These are phyloP conservation scores for Xylaria sp. DNA, from an alignment of 2,329 filamentous ascomycete species.

Conservation along the genomic window DNA sequence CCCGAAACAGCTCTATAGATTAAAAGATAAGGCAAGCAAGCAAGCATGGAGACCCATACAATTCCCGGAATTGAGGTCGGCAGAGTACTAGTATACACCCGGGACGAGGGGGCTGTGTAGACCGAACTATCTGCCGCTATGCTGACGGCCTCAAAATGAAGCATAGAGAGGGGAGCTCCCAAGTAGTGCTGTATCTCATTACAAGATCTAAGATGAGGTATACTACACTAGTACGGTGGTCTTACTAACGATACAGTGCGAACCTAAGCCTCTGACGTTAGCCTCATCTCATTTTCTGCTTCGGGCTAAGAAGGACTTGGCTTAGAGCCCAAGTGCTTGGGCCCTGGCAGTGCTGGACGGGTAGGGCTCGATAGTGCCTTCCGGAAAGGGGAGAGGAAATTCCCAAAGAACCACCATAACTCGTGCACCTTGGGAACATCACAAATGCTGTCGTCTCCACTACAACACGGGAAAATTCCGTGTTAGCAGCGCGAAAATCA, in stretches of 20 bases:
- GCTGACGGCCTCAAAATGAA: not conserved
- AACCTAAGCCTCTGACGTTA: not conserved
- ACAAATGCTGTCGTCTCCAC: not conserved
- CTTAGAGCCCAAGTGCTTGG: not conserved
- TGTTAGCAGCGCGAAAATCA: not conserved
- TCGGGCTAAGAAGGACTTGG: constrained; percentile 16
- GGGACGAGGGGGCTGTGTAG: not conserved
- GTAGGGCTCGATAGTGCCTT: not conserved
- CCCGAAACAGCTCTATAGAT: too few relatives aligned
- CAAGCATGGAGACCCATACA: not conserved
- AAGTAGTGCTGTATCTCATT: not conserved
- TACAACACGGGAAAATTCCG: not conserved
- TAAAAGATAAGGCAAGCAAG: not conserved
- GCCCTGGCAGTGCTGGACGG: not conserved
- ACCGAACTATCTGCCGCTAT: not conserved
- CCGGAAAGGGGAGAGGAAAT: not conserved
- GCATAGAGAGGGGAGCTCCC: not conserved
- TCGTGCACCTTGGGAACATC: not conserved
- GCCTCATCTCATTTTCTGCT: constrained; percentile 26
- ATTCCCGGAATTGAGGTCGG: not conserved
- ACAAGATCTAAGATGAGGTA: not conserved
- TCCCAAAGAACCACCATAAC: not conserved
- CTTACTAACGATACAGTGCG: not conserved
- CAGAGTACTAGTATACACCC: not conserved
- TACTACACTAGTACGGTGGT: too few relatives aligned